Evolutionary conservation across 164 flowering plant species (phyloP).

Genomic region (Vitis rotundifolia): DNA sequence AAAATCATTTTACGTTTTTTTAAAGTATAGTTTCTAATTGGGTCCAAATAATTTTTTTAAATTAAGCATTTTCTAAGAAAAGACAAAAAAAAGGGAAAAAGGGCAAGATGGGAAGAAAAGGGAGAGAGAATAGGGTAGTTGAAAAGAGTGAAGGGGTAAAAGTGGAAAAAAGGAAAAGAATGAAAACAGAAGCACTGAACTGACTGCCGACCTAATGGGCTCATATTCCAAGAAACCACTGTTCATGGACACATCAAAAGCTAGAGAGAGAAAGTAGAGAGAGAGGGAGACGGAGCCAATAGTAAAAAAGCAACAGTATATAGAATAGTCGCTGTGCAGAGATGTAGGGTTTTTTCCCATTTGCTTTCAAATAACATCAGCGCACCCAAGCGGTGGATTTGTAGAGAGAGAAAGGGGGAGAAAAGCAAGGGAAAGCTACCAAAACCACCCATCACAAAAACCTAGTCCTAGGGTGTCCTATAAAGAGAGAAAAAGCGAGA

Average conservation of each 20-base stretch:
- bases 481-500: no score
- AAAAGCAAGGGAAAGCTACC: not conserved
- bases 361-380: not conserved
- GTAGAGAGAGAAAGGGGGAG: not conserved
- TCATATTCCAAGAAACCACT: not conserved
- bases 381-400: no score
- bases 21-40: no score
- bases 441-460: no score
- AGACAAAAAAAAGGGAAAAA: not conserved
- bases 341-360: not conserved
- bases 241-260: not conserved
- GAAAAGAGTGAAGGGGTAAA: not conserved
- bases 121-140: not conserved
- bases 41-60: no score
- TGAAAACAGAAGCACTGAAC: not conserved
- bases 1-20: no score
- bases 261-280: not conserved
- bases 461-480: no score
- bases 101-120: not conserved
- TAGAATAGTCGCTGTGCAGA: not conserved
- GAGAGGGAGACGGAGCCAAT: not conserved
- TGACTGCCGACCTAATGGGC: conserved; percentile 5
- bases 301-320: no score
- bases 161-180: not conserved
- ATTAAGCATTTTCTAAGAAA: not conserved